Base-by-base conservation (phyloP, 306 rosid genomes). In the Lathyrus sativus region DNA sequence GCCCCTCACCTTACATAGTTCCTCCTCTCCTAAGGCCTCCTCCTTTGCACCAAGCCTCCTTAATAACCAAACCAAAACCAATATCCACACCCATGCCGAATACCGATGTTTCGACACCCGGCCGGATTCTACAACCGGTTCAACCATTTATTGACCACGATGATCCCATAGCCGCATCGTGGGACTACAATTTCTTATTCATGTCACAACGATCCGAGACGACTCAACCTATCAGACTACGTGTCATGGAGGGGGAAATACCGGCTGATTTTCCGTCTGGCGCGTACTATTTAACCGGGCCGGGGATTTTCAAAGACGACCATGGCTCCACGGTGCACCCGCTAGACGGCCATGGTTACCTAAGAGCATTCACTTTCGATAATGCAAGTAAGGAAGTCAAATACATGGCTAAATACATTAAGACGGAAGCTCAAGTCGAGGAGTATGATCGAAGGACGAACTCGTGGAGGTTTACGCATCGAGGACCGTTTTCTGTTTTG, bases 311-410 rank as follows among this genome's bases (percentile, higher is more conserved):
- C 79, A 1, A 78, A 4, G 96, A 93, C 8, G 98, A 93, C 38
- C 96, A 93, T 12, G 98, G 98, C 8, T 93, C 98, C 3, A 93
- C 86, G 3, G 97, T 93, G 37, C 98, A 93, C 31, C 98, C 98
- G 0, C 68, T 90, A 0, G 98, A 93, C 13, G 97, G 98, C 0
- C 98, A 92, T 39, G 98, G 98, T 0, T 92, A 92, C 71, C 73
- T 92, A 11, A 82, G 98, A 15, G 88, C 96, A 1, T 92, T 90
- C 43, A 67, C 68, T 7, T 82, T 92, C 26, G 87, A 77, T n/a
- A 44, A 50, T 37, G 75, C 1, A 3, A 60, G 33, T 7, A 68
- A 60, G 4, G 82, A 73, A 15, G 95, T 78, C 0, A 81, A 62
- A 58, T 92, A 84, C 73, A 92, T 88, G 98, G 96, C 96, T 4